Conservation (phyloP, 306 rosid genomes). For the Glycyrrhiza uralensis region DNA sequence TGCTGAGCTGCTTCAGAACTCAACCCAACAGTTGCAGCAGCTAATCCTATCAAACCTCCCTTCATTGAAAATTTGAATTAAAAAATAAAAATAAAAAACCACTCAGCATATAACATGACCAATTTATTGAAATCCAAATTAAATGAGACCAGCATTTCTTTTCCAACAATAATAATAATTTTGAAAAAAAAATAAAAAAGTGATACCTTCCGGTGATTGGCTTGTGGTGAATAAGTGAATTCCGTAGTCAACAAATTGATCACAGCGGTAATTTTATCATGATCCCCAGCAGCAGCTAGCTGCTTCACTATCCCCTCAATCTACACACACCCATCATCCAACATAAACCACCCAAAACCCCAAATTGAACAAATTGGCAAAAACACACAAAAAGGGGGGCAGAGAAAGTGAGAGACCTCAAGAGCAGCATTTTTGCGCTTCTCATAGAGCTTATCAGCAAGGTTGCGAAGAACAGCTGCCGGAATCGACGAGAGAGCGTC, state of each 20-base stretch:
- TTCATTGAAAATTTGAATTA: constrained; percentile 15
- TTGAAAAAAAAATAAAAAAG: too few species aligned
- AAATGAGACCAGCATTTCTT: not conserved
- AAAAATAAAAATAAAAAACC: not conserved
- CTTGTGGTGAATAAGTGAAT: constrained; percentile 71
- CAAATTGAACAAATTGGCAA: constrained; percentile 23
- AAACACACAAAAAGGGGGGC: not conserved
- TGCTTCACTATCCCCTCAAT: constrained; percentile 94
- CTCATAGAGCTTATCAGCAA: constrained; percentile 94
- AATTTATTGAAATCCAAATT: not conserved
- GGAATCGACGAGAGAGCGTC: constrained; percentile 69
- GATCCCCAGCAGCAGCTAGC: constrained; percentile 72
- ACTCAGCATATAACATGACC: constrained; percentile 1
- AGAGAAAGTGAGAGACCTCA: constrained; percentile 62
- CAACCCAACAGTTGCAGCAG: constrained; percentile 99
- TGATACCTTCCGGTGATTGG: constrained; percentile 89
- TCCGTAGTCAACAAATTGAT: constrained; percentile 73
- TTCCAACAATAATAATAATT: not conserved
- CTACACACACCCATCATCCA: constrained; percentile 39
- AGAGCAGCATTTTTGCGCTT: constrained; percentile 99
- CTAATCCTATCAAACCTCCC: constrained; percentile 99
- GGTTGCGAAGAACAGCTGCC: constrained; percentile 80
- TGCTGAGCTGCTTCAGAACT: constrained; percentile 85
- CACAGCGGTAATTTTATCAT: constrained; percentile 76
- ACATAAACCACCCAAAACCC: constrained; percentile 47